These are phyloP conservation scores for Coemansia sp. DNA, from an alignment of 192 early-diverging fungal genomes.

Conservation along the genomic window DNA sequence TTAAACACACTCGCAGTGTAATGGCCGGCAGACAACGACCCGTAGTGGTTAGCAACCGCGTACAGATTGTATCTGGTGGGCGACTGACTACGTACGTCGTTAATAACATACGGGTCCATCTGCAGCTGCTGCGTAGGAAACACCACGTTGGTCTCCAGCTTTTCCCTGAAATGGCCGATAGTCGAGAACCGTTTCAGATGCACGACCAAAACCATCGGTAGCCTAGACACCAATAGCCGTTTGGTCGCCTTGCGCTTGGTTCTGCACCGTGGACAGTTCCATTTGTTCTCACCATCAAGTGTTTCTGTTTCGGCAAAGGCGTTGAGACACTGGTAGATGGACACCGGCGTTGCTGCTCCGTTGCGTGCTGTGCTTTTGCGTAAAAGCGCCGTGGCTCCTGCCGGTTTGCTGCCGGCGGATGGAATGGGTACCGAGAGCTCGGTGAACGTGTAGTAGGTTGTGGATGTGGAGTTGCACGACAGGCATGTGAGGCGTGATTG, in stretches of 20 bases:
- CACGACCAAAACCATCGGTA: conserved; percentile 89
- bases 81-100: conserved; percentile 1
- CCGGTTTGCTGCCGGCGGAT: conserved; percentile 29
- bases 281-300: conserved; percentile 87
- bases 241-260: conserved; percentile 76
- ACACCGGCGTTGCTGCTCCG: conserved; percentile 18
- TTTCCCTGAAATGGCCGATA: conserved; percentile 90
- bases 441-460: conserved; percentile 89
- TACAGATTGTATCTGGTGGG: conserved; percentile 74
- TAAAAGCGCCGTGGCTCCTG: conserved; percentile 19
- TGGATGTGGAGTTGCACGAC: conserved; percentile 43
- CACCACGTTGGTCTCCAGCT: conserved; percentile 83
- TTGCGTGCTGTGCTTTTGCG: conserved; percentile 16
- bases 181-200: conserved; percentile 95
- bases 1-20: conserved; percentile 75
- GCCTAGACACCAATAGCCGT: conserved; percentile 69
- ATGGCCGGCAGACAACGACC: conserved; percentile 74
- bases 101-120: conserved; percentile 61
- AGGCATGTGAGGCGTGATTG: conserved; percentile 51
- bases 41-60: conserved; percentile 81
- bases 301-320: conserved; percentile 83
- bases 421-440: conserved; percentile 91
- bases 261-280: conserved; percentile 88
- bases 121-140: conserved; percentile 74
- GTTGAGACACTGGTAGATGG: conserved; percentile 83